Percentiles rank a stretch among this genome's conserved stretches.
phyloP scores from a whole-genome alignment of 306 rosid genomes.

The Carpinus viminea region DNA sequence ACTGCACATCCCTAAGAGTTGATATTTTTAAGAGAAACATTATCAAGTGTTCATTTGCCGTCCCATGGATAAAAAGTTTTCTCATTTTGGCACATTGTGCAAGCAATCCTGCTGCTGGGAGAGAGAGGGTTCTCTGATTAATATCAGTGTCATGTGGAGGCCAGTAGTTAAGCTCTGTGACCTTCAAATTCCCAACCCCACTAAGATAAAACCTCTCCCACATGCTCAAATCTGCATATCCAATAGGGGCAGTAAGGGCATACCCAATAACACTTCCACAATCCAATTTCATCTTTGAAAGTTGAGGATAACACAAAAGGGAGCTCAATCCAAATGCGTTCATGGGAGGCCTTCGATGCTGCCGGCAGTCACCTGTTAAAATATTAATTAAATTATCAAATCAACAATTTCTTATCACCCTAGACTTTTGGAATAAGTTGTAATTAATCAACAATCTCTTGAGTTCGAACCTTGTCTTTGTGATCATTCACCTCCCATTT shows the following conservation, averaged over 20 bases:
- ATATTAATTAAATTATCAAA: too few species aligned
- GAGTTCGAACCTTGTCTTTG: too few species aligned
- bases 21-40: slow-evolving; percentile 1
- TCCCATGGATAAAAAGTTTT: slow-evolving; percentile 14
- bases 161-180: slow-evolving; percentile 14
- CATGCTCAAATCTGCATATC: slow-evolving; percentile 6
- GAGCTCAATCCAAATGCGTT: slow-evolving; percentile 6
- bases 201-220: slow-evolving; percentile 11
- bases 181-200: slow-evolving; percentile 7
- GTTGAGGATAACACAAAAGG: slow-evolving; percentile 3
- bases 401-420: too few species aligned
- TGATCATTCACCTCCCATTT: too few species aligned
- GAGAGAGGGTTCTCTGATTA: slow-evolving; percentile 8
- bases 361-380: not conserved
- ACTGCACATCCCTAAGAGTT: slow-evolving; percentile 20
- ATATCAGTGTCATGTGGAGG: not conserved
- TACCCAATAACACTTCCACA: slow-evolving; percentile 5
- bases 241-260: slow-evolving; percentile 15
- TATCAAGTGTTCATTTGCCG: slow-evolving; percentile 7
- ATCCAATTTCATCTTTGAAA: slow-evolving; percentile 13
- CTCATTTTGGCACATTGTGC: slow-evolving; percentile 7
- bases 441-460: too few species aligned
- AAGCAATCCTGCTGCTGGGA: slow-evolving; percentile 15
- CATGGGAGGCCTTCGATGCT: not conserved
- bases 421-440: too few species aligned